Conservation (phyloP, 2,329 filamentous ascomycete genomes). For the Diplodia intermedia region DNA sequence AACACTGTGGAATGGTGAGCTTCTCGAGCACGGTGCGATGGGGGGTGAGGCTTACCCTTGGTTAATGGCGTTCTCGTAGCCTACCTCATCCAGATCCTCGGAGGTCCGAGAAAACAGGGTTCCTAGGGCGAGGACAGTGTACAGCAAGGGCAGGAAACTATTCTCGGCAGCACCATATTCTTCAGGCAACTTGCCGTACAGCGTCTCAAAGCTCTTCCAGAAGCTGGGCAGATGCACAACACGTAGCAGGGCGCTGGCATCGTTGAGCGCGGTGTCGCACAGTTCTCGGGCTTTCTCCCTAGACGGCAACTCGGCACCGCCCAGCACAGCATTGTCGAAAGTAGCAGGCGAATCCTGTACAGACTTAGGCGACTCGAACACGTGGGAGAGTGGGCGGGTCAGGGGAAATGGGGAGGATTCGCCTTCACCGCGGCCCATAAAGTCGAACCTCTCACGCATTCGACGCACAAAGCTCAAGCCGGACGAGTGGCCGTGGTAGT, state of each 20-base stretch:
- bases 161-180: constrained; percentile 55
- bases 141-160: constrained; percentile 56
- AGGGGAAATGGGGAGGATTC: constrained; percentile 64
- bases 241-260: constrained; percentile 69
- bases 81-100: constrained; percentile 46
- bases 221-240: constrained; percentile 85
- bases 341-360: constrained; percentile 67
- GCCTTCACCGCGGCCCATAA: constrained; percentile 71
- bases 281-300: constrained; percentile 63
- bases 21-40: neutral
- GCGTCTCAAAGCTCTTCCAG: constrained; percentile 74
- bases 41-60: constrained; percentile 49
- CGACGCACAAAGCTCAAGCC: constrained; percentile 86
- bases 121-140: constrained; percentile 57
- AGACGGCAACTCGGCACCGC: constrained; percentile 69
- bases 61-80: constrained; percentile 56
- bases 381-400: constrained; percentile 61
- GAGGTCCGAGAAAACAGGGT: constrained; percentile 55
- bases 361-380: constrained; percentile 74
- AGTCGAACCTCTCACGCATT: constrained; percentile 86
- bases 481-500: constrained; percentile 94
- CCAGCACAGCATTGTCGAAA: constrained; percentile 44
- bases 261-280: constrained; percentile 66
- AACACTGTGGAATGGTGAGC: constrained; percentile 44
- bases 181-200: constrained; percentile 71